Conservation (phyloP, 2,329 filamentous ascomycete species). For the Colletotrichum tofieldiae region DNA sequence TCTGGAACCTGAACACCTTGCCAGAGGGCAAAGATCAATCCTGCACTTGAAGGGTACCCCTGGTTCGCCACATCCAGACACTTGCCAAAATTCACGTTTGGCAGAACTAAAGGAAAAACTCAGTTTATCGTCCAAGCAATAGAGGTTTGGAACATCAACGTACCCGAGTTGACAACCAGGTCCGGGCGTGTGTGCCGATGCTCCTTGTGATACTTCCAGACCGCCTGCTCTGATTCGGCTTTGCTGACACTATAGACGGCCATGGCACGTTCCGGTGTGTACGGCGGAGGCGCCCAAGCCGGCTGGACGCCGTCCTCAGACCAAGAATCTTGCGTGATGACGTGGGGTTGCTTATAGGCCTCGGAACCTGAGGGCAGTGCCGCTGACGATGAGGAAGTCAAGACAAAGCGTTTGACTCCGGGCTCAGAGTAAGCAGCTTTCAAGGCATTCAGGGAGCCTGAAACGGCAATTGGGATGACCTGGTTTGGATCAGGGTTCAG, state of each 20-base stretch:
- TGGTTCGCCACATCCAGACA: slow-evolving; percentile 43
- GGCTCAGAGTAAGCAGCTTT: slow-evolving; percentile 51
- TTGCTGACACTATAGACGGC: slow-evolving; percentile 58
- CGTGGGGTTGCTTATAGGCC: slow-evolving; percentile 44
- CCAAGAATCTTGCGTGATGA: slow-evolving; percentile 51
- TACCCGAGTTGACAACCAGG: slow-evolving; percentile 25
- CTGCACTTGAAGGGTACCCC: slow-evolving; percentile 45
- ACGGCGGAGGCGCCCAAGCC: slow-evolving; percentile 56
- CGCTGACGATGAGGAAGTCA: slow-evolving; percentile 54
- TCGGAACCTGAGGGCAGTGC: slow-evolving; percentile 38
- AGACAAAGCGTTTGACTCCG: slow-evolving; percentile 57
- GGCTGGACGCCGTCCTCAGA: slow-evolving; percentile 51
- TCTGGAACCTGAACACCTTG: slow-evolving; percentile 29
- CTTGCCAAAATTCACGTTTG: slow-evolving; percentile 48
- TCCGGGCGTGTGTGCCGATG: slow-evolving; percentile 44
- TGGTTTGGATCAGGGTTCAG: slow-evolving; percentile 55
- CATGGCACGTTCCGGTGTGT: slow-evolving; percentile 46
- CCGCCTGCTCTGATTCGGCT: slow-evolving; percentile 52
- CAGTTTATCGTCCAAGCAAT: slow-evolving; percentile 44
- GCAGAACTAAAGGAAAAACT: slow-evolving; percentile 49
- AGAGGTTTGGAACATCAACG: neutral
- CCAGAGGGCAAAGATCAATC: slow-evolving; percentile 44
- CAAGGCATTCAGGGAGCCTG: slow-evolving; percentile 49
- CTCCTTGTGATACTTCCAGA: slow-evolving; percentile 57
- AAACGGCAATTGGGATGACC: slow-evolving; percentile 54